Conservation (phyloP, 768 basidiomycete species). For the Boletus coccyginus region DNA sequence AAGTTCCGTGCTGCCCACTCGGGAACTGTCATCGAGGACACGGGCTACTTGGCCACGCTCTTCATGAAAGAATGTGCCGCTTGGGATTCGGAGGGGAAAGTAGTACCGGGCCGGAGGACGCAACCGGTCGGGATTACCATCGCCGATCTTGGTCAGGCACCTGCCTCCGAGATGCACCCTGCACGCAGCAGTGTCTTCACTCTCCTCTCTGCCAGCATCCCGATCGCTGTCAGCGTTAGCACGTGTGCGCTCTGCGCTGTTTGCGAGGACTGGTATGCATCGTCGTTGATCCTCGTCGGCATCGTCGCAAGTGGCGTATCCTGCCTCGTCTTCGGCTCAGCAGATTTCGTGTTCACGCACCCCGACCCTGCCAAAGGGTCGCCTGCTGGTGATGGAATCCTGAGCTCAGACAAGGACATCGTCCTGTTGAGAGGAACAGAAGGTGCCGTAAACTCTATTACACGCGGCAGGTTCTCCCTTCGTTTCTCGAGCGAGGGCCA, state of each 20-base stretch:
- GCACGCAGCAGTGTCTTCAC: neutral
- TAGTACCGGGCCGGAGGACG: constrained; percentile 8
- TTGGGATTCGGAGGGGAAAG: constrained; percentile 8
- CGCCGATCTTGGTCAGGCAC: constrained; percentile 7
- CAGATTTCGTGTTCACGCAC: constrained; percentile 18
- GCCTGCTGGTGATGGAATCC: constrained; percentile 30
- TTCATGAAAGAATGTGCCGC: constrained; percentile 25
- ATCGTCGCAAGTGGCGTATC: constrained; percentile 31
- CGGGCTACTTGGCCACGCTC: constrained; percentile 55
- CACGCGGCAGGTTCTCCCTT: constrained; percentile 19
- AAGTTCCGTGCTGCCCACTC: constrained; percentile 74
- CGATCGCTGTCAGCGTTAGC: constrained; percentile 22
- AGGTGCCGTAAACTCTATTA: constrained; percentile 28
- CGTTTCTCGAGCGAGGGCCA: constrained; percentile 14
- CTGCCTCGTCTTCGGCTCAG: constrained; percentile 25
- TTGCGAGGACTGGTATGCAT: constrained; percentile 26
- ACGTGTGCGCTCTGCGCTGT: constrained; percentile 20
- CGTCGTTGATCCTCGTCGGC: constrained; percentile 29
- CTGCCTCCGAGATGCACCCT: constrained; percentile 9
- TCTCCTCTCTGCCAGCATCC: constrained; percentile 12
- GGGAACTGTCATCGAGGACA: constrained; percentile 48
- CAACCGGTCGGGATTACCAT: constrained; percentile 12
- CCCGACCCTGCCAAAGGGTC: constrained; percentile 23
- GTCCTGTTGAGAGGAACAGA: constrained; percentile 29
- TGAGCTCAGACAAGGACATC: constrained; percentile 17